These are phyloP conservation scores for Syncephalastrum contaminatum DNA, from an alignment of 371 early-diverging fungal genomes.

Conservation along the genomic window DNA sequence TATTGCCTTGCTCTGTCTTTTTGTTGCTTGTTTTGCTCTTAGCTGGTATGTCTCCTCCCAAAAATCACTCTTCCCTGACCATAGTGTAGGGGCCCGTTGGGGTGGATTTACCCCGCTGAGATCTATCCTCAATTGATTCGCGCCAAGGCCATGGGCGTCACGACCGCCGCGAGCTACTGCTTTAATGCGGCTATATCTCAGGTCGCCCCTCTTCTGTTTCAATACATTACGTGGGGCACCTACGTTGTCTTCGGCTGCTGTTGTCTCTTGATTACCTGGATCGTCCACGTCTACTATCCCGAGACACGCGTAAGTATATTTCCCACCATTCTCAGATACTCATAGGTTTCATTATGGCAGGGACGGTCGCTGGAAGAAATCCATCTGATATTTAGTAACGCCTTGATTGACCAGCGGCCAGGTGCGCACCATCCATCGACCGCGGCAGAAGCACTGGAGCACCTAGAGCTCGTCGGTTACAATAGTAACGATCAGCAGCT, in stretches of 20 bases:
- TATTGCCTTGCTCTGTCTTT: constrained; percentile 61
- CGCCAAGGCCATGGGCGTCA: constrained; percentile 78
- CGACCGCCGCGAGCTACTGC: constrained; percentile 83
- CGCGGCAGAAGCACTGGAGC: constrained; percentile 37
- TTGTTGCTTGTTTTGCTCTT: constrained; percentile 69
- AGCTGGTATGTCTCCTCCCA: constrained; percentile 12
- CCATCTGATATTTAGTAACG: constrained; percentile 46
- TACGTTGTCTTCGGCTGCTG: constrained; percentile 65
- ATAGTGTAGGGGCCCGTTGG: constrained; percentile 74
- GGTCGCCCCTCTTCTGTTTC: constrained; percentile 58
- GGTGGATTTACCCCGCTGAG: constrained; percentile 90
- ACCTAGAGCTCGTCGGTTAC: constrained; percentile 13
- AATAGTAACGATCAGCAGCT: no score
- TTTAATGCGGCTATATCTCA: constrained; percentile 65
- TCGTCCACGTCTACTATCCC: constrained; percentile 72
- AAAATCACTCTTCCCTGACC: not conserved
- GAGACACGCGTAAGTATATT: constrained; percentile 62
- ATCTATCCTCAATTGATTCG: constrained; percentile 74
- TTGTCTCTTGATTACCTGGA: constrained; percentile 52
- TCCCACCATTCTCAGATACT: not conserved
- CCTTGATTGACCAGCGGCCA: constrained; percentile 36
- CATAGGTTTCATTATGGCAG: constrained; percentile 9
- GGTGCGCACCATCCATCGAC: constrained; percentile 53
- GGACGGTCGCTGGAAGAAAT: constrained; percentile 49
- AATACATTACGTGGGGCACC: constrained; percentile 54